phyloP scores from a whole-genome alignment of 257 asterid genomes.

The Hygrophila difformis region DNA sequence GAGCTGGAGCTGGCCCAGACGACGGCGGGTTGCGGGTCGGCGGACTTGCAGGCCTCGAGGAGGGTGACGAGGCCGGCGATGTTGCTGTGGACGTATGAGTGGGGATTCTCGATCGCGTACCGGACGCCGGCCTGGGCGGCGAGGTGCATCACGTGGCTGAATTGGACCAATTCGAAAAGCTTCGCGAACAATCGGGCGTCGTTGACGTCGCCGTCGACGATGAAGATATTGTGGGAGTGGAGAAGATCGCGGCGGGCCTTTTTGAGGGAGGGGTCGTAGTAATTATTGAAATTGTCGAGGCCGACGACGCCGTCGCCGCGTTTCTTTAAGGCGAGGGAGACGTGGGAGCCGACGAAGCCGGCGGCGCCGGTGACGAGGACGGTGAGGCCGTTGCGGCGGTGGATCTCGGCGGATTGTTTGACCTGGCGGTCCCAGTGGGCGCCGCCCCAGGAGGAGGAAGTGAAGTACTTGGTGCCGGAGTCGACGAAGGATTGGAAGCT shows the following conservation, averaged over 20 bases:
- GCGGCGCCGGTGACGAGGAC: constrained; percentile 57
- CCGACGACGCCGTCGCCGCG: constrained; percentile 65
- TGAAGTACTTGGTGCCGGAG: constrained; percentile 28
- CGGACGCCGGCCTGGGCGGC: constrained; percentile 66
- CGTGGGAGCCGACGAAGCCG: constrained; percentile 55
- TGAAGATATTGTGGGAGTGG: constrained; percentile 10
- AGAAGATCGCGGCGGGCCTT: constrained; percentile 22
- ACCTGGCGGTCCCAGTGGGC: constrained; percentile 38
- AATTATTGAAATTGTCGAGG: constrained; percentile 42
- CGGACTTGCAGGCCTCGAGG: constrained; percentile 34
- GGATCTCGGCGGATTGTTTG: constrained; percentile 34
- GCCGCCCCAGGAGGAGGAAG: constrained; percentile 38
- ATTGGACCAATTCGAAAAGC: constrained; percentile 30
- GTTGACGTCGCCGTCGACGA: constrained; percentile 42
- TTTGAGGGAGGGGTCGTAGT: constrained; percentile 41
- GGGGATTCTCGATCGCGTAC: constrained; percentile 51
- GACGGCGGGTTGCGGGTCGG: constrained; percentile 37
- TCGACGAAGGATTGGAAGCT: constrained; percentile 42
- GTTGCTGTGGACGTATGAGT: constrained; percentile 42
- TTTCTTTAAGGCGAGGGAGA: constrained; percentile 39
- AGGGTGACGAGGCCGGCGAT: constrained; percentile 46
- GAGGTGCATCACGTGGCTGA: constrained; percentile 54
- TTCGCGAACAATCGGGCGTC: constrained; percentile 26
- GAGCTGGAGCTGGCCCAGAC: constrained; percentile 70
- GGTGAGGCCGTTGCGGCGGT: constrained; percentile 30